phyloP scores from a whole-genome alignment of 177 flowering plant genomes.

The Viscum album region DNA sequence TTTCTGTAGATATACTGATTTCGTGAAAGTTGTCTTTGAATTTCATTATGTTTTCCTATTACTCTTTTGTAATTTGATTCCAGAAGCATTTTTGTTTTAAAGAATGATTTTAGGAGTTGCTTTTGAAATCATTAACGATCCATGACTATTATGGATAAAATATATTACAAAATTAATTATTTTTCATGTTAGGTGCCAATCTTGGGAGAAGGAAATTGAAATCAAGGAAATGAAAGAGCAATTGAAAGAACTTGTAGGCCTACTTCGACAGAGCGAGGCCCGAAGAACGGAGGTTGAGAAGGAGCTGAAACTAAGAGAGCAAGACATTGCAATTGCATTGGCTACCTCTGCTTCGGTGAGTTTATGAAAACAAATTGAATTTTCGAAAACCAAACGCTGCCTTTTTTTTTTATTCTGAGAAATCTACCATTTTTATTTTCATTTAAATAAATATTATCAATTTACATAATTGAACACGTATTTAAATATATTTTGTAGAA shows the following conservation, averaged over 20 bases:
- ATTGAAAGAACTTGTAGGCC: constrained; percentile 68
- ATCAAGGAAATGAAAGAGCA: constrained; percentile 87
- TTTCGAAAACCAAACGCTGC: not conserved
- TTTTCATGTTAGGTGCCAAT: constrained; percentile 56
- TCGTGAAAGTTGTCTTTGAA: not conserved
- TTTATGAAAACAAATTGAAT: too few relatives aligned
- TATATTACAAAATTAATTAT: too few relatives aligned
- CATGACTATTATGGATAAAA: too few relatives aligned
- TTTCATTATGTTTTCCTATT: not conserved
- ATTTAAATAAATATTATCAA: too few relatives aligned
- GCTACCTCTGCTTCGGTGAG: constrained; percentile 64
- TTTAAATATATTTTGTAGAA: too few relatives aligned
- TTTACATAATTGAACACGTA: too few relatives aligned
- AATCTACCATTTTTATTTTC: too few relatives aligned
- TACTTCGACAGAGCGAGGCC: constrained; percentile 66
- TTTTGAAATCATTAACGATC: too few relatives aligned
- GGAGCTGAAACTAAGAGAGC: constrained; percentile 81
- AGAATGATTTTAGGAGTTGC: too few relatives aligned
- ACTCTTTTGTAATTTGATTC: not conserved
- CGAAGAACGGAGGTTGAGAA: constrained; percentile 77
- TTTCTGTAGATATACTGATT: constrained; percentile 3
- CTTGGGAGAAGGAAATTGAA: constrained; percentile 77
- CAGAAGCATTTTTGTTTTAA: too few relatives aligned
- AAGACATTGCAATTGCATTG: constrained; percentile 55
- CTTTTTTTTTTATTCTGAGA: constrained; percentile 6